Evolutionary conservation across 2,329 filamentous ascomycete genomes (phyloP).

Genomic region (Trichoderma semiorbis): DNA sequence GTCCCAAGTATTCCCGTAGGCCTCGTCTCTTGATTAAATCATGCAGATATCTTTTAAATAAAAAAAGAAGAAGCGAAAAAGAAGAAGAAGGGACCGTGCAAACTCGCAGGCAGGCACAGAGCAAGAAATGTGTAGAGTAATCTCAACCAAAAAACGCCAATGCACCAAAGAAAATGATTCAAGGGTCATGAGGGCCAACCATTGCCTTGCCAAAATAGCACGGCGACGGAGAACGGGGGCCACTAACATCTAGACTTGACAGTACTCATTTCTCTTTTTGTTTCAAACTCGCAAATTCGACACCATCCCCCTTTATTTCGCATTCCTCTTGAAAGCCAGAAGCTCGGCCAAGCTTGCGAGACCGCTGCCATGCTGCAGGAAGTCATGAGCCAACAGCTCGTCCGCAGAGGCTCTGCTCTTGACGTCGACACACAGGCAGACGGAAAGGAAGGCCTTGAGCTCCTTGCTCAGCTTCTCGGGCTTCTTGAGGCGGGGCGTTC

Average conservation of each 20-base stretch:
- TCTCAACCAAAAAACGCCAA: constrained; percentile 18
- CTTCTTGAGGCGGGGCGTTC: constrained; percentile 94
- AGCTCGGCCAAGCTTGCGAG: constrained; percentile 80
- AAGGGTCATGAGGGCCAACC: constrained; percentile 11
- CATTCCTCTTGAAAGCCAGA: constrained; percentile 78
- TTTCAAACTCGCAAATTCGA: constrained; percentile 10
- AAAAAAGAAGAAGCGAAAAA: neutral
- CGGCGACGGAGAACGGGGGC: constrained; percentile 11
- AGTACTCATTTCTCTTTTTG: constrained; percentile 20
- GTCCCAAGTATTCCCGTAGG: constrained; percentile 9
- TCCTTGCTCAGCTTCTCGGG: constrained; percentile 97
- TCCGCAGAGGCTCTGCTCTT: constrained; percentile 88
- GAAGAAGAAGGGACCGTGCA: neutral
- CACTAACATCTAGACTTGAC: neutral
- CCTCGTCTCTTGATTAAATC: constrained; percentile 12
- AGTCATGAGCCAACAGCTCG: constrained; percentile 88
- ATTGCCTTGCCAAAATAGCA: neutral
- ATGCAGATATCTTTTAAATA: constrained; percentile 14
- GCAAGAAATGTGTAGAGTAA: constrained; percentile 15
- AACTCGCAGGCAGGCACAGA: constrained; percentile 12
- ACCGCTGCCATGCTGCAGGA: constrained; percentile 87
- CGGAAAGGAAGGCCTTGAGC: constrained; percentile 92
- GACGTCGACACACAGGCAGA: constrained; percentile 95
- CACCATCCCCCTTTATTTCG: constrained; percentile 46
- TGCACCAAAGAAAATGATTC: constrained; percentile 16